Evolutionary conservation across 306 rosid species (phyloP), one percentile per base, ranked within the genome.

Genomic region (Arachis hypogaea): DNA sequence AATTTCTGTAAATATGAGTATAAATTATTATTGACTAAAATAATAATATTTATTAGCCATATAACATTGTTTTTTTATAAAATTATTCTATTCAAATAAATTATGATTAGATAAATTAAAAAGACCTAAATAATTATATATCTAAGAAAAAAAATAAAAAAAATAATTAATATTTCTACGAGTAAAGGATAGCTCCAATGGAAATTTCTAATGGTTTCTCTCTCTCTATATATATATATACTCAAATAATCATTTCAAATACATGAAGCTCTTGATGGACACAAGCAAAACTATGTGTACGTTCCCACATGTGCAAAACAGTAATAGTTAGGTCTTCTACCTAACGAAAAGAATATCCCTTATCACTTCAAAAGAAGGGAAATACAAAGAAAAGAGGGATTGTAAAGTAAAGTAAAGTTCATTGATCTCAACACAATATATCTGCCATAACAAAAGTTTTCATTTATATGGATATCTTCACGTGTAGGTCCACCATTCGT

Each of bases 241-340:
- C 14, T 33, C 38, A 33, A 33, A 33, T 33, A 33, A 33, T 33
- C 3, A 33, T 33, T 22, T 22, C 38, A 33, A 33, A 33, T 33
- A 66, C 66, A 50, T 79, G 66, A 51, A 66, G n/a, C 59, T 52
- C 3, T 74, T 70, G 59, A 59, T 44, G 79, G 71, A 30, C 29
- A 73, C 85, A 73, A 78, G 55, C 55, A 49, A 49, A 49, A 11
- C 69, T 50, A 41, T 49, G 74, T 44, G 12, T 75, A 66, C 81
- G 73, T 67, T 79, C 50, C 28, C 84, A 76, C 84, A 72, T 79
- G 84, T 61, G 68, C 58, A 72, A 76, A 76, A 83, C 56, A 76
- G 86, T 77, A 69, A 67, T 70, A 46, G 70, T 79, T 79, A 49
- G 84, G 82, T 56, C 65, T 42, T 67, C 18, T 72, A 76, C 86